phyloP scores from a whole-genome alignment of 352 stramenopile species.

The Pythium vanterpoolii region DNA sequence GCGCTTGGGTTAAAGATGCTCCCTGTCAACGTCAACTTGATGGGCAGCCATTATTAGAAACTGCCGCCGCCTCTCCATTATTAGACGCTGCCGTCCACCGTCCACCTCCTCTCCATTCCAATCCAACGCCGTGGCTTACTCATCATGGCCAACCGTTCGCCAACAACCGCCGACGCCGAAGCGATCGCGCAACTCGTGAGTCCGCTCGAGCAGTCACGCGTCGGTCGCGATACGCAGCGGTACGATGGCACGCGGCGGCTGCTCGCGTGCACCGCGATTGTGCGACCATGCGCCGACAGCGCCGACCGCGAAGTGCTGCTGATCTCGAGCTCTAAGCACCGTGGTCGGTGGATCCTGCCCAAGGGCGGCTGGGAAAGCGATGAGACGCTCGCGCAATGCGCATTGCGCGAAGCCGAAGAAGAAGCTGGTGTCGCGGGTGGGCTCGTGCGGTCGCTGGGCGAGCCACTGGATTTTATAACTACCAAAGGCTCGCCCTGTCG shows the following conservation, averaged over 20 bases:
- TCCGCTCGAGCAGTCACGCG: constrained; percentile 41
- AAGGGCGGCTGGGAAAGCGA: constrained; percentile 97
- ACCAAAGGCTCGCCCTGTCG: constrained; percentile 44
- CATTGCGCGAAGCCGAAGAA: constrained; percentile 91
- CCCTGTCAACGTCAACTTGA: too few relatives aligned
- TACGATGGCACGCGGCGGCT: constrained; percentile 60
- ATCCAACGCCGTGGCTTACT: neutral
- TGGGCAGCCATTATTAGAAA: too few relatives aligned
- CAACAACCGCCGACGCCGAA: neutral
- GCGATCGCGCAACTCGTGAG: constrained; percentile 1
- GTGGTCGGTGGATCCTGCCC: constrained; percentile 92
- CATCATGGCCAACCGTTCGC: neutral
- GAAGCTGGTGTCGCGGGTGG: constrained; percentile 82
- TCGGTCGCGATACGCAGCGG: constrained; percentile 59
- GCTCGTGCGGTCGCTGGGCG: constrained; percentile 38
- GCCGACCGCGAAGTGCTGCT: constrained; percentile 52
- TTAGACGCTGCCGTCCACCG: too few relatives aligned
- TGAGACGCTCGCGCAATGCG: constrained; percentile 89
- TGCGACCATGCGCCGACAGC: constrained; percentile 6
- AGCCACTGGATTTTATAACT: constrained; percentile 41
- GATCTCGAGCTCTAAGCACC: constrained; percentile 88
- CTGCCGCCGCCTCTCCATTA: too few relatives aligned
- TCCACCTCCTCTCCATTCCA: too few relatives aligned
- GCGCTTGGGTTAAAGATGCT: too few relatives aligned
- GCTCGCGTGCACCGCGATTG: constrained; percentile 52